A percentile compares a stretch with the other conserved stretches of the same genome.
These are phyloP conservation scores for Boletus pseudopeckii DNA, from an alignment of 768 basidiomycete genomes.

Conservation along the genomic window DNA sequence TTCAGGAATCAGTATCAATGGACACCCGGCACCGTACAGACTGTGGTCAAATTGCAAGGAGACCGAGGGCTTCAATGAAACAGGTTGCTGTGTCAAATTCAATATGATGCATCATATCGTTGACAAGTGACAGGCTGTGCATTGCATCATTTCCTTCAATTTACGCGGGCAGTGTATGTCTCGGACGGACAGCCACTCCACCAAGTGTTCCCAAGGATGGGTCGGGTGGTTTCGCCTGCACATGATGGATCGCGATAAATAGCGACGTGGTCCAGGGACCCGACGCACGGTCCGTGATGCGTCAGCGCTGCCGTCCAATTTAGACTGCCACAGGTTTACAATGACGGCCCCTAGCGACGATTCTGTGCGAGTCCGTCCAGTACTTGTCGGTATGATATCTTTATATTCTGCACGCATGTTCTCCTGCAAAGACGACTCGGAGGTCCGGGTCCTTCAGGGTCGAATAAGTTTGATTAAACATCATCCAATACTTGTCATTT, in stretches of 20 bases:
- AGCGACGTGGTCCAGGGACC: background rate
- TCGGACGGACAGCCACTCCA: too few species aligned
- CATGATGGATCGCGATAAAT: too few species aligned
- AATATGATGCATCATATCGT: background rate
- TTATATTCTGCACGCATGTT: too few species aligned
- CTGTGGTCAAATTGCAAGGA: background rate
- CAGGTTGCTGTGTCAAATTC: background rate
- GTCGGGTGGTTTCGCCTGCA: too few species aligned
- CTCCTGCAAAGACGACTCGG: too few species aligned
- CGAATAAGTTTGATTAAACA: too few species aligned
- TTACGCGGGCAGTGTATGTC: background rate
- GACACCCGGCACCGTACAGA: background rate
- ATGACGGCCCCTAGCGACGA: background rate
- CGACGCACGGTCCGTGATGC: too few species aligned
- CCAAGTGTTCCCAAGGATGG: too few species aligned
- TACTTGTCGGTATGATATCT: too few species aligned
- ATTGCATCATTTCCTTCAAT: background rate
- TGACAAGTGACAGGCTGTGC: slow-evolving; percentile 5
- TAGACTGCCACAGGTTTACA: background rate
- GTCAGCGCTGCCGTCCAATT: background rate
- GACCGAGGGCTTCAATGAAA: background rate
- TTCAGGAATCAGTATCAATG: background rate
- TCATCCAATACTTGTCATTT: background rate
- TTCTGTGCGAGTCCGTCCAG: background rate
- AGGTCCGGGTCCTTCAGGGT: too few species aligned